Evolutionary conservation across 108 stramenopile genomes (phyloP).

Genomic region (Schizochytrium sp.): DNA sequence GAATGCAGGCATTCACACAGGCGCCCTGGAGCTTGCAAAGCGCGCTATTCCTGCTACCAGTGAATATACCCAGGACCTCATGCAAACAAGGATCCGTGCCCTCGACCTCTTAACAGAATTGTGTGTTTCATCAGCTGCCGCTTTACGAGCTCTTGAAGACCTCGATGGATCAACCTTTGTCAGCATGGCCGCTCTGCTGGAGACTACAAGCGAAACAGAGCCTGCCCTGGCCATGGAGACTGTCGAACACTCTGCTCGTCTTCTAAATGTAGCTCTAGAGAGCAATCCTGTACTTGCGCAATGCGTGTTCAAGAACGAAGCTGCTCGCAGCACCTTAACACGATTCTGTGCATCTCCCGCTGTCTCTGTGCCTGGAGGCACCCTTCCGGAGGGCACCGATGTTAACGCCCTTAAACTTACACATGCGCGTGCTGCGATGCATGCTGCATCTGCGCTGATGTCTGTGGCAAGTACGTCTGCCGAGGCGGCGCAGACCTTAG

Average conservation of each 20-base stretch:
- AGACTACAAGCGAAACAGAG: background rate
- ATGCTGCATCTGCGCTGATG: conserved; percentile 11
- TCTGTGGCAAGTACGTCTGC: background rate
- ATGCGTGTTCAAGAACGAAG: background rate
- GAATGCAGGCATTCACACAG: conserved; percentile 13
- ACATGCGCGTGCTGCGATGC: background rate
- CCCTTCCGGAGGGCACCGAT: background rate
- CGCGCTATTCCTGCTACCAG: background rate
- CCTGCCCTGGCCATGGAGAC: conserved; percentile 10
- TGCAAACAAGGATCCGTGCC: conserved; percentile 2
- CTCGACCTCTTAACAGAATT: conserved; percentile 7
- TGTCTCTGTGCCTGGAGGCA: background rate
- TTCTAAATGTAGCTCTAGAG: conserved; percentile 9
- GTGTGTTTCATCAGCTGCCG: background rate
- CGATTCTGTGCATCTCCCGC: background rate
- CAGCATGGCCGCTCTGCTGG: background rate
- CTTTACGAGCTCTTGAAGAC: conserved; percentile 5
- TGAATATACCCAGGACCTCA: background rate
- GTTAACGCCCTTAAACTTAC: background rate
- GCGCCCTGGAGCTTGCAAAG: conserved; percentile 2
- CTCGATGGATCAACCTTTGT: conserved; percentile 10
- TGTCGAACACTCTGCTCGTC: background rate
- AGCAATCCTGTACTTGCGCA: conserved; percentile 13
- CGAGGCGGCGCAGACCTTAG: background rate
- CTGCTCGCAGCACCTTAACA: background rate